Conservation (phyloP, 345 rosid species). For the Draba incana region DNA sequence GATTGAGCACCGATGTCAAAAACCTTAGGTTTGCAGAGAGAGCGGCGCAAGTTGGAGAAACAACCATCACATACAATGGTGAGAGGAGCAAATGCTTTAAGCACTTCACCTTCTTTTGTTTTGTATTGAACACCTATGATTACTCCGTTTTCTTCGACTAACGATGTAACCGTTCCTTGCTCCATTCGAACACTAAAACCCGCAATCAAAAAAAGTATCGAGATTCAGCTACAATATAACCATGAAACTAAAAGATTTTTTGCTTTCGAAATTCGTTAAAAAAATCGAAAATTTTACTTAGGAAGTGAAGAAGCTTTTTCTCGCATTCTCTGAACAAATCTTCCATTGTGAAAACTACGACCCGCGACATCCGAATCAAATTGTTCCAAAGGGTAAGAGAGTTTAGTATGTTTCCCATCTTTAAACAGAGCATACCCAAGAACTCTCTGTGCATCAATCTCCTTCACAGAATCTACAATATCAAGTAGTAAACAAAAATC, state of each 20-base stretch:
- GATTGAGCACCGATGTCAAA: neutral
- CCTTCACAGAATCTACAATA: constrained; percentile 54
- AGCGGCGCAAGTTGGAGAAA: constrained; percentile 58
- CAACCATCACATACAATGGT: constrained; percentile 67
- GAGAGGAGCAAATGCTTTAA: constrained; percentile 51
- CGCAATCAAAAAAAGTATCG: neutral
- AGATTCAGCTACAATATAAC: neutral
- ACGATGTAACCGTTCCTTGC: constrained; percentile 58
- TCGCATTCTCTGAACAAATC: constrained; percentile 59
- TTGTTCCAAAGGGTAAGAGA: constrained; percentile 52
- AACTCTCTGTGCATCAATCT: constrained; percentile 58
- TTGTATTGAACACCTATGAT: constrained; percentile 58
- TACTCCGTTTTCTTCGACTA: constrained; percentile 55
- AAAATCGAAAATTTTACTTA: constrained; percentile 35
- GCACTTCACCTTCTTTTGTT: constrained; percentile 55
- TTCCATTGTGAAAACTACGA: constrained; percentile 60
- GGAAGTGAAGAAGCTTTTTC: constrained; percentile 54
- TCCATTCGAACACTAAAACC: constrained; percentile 48
- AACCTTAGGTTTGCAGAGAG: constrained; percentile 67
- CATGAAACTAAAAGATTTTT: neutral
- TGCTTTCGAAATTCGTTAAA: too few relatives aligned
- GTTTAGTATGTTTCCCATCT: constrained; percentile 48
- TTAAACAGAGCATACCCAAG: constrained; percentile 55
- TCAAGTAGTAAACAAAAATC: neutral
- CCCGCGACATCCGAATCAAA: constrained; percentile 53